Evolutionary conservation across 73 alveolate genomes (phyloP), one percentile per base, ranked within the genome.

Genomic region (Blepharisma japonicum): DNA sequence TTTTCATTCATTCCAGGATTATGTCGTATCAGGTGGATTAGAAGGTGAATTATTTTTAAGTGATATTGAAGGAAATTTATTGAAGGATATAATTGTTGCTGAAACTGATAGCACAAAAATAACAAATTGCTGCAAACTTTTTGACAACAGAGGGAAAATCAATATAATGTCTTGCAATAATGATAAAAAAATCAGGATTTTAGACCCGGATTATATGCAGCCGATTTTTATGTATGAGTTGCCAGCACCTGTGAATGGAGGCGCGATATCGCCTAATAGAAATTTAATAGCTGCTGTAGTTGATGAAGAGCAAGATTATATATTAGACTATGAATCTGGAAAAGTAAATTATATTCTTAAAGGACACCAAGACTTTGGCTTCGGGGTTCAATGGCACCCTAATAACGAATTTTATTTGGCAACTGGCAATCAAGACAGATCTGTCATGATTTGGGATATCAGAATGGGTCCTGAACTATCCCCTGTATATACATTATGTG

Each of bases 351-450:
- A n/a, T n/a, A 70, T 14, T 2, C 14, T n/a, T 70, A 7, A 14
- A 45, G 66, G 68, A 18, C 68, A 47, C 32, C 11, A n/a, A 14
- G 80, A 70, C 5, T 70, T 38, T 45, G 80, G 80, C 32, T 70
- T 70, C 45, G 11, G 32, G 14, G 70, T 25, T n/a, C 32, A 14
- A 7, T 70, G 80, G 80, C 55, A 70, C 45, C 80, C 80, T 45
- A 14, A 8, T 0, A 39, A 39, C 5, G 56, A 70, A 38, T 70
- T 39, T 45, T 9, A 45, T 38, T 45, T 70, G 2, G 80, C 80
- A 45, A 39, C 66, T 2, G 70, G 47, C 2, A 70, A 70, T 25
- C 66, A 70, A 70, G 80, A 70, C 45, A n/a, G 5, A n/a, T 70
- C 66, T 14, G 56, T 39, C n/a, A 70, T 45, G 45, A 47, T 70